Evolutionary conservation across 1,284 basidiomycete species (phyloP), one percentile per base, ranked within the genome.

Genomic region (Puccinia horiana): DNA sequence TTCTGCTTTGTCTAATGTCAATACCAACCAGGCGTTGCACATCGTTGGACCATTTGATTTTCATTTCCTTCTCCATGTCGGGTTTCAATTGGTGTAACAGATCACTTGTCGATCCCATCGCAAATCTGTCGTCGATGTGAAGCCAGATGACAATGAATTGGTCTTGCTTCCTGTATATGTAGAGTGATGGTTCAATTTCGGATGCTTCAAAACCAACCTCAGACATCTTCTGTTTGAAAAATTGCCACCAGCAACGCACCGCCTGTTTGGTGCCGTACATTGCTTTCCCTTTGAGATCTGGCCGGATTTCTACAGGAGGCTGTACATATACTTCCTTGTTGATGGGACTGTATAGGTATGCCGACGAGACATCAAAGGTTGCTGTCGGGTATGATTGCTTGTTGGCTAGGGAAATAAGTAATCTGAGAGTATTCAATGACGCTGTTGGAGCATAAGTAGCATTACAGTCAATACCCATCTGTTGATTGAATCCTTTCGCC

Each of bases 341-440:
- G n/a, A n/a, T n/a, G n/a, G 73, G 73, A n/a, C 52, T 58, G n/a
- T 54, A 58, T 5, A 75, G 37, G 26, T 76, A 75, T 9, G 52
- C 73, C 32, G 29, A 47, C 16, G 29, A 58, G 4, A 75, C 23
- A 35, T 75, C 73, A 75, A 75, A 75, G 5, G 73, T 54, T 12
- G 47, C 37, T 11, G 35, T 47, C 4, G 49, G 11, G 18, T 52
- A 52, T 9, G 49, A 12, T 9, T 52, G 11, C 18, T 52, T 52
- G 18, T 44, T 29, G n/a, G 44, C 44, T 29, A 75, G 6, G 6
- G 73, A 54, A 4, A 75, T 40, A 1, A 75, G 52, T 18, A 58
- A 26, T 42, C 12, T 26, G 40, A 5, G 58, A 47, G 44, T 47
- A 16, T 47, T 47, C 9, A 47, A 16, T 47, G 44, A 47, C 5